A percentile compares a stretch with the other conserved stretches of the same genome.
These are phyloP conservation scores for Cucurbitaria berberidis DNA, from an alignment of 2,329 filamentous ascomycete species.

Conservation along the genomic window DNA sequence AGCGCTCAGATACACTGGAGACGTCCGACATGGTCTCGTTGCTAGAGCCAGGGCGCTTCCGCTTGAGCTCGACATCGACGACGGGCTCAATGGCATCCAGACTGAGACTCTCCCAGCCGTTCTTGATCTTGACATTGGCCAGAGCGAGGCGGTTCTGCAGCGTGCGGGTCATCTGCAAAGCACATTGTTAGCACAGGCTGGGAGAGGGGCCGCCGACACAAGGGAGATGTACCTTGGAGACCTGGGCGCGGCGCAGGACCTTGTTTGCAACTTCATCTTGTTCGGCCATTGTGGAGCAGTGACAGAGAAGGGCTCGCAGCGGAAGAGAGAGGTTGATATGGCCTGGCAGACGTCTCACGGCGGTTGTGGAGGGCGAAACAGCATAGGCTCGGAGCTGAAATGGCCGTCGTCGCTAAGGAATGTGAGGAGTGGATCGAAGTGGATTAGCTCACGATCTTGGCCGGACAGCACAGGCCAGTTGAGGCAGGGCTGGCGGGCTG, in stretches of 20 bases:
- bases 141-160: conserved; percentile 93
- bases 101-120: conserved; percentile 90
- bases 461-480: conserved; percentile 38
- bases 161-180: conserved; percentile 81
- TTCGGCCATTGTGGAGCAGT: conserved; percentile 39
- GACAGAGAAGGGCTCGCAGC: conserved; percentile 14
- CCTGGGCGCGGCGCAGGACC: conserved; percentile 52
- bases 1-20: conserved; percentile 79
- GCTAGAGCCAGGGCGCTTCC: conserved; percentile 68
- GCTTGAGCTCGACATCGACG: conserved; percentile 77
- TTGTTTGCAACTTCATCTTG: conserved; percentile 51
- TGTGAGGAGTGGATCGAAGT: conserved; percentile 33
- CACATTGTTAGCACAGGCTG: conserved; percentile 32
- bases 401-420: conserved; percentile 32
- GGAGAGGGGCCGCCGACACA: conserved; percentile 16
- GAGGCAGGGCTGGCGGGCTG: conserved; percentile 23
- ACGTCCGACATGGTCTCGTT: conserved; percentile 85
- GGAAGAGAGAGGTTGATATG: conserved; percentile 25
- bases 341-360: conserved; percentile 36
- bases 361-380: conserved; percentile 33
- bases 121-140: conserved; percentile 95
- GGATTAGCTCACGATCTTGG: conserved; percentile 31
- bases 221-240: conserved; percentile 48
- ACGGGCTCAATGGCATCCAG: conserved; percentile 86
- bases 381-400: conserved; percentile 38